Conservation (phyloP, 495 filamentous ascomycete genomes). For the Neurospora cerealis region DNA sequence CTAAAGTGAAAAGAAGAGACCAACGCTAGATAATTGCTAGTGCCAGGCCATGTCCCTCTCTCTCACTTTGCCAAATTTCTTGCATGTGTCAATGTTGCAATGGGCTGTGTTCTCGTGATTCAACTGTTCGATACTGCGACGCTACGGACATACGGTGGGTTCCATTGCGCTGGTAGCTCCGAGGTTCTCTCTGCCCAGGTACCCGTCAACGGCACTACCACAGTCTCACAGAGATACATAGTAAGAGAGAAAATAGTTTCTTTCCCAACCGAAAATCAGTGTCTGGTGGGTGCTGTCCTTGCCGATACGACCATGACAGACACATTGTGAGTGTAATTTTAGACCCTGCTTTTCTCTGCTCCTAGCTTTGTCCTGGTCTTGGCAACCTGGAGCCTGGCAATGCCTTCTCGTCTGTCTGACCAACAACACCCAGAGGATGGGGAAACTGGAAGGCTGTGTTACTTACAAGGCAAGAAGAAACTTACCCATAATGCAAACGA, state of each 20-base stretch:
- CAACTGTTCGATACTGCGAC: neutral
- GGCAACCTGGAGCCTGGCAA: neutral
- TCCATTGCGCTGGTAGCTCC: neutral
- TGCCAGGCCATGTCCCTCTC: neutral
- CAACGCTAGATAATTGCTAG: neutral
- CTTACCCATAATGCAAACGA: neutral
- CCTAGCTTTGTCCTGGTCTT: neutral
- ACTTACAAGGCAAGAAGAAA: neutral
- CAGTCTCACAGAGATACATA: neutral
- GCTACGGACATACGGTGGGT: neutral
- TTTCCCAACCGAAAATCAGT: neutral
- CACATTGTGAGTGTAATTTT: neutral
- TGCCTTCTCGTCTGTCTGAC: neutral
- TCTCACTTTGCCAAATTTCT: neutral
- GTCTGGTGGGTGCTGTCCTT: neutral
- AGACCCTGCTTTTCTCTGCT: neutral
- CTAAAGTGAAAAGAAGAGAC: neutral
- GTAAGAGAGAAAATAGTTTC: neutral
- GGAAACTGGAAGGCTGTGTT: neutral
- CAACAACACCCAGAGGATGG: neutral
- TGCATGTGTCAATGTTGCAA: neutral
- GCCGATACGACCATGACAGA: neutral
- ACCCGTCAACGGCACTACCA: neutral
- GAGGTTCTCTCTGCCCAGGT: neutral
- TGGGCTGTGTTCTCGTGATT: neutral